Base-by-base conservation (phyloP, 164 flowering plant species). In the Buxus sempervirens region DNA sequence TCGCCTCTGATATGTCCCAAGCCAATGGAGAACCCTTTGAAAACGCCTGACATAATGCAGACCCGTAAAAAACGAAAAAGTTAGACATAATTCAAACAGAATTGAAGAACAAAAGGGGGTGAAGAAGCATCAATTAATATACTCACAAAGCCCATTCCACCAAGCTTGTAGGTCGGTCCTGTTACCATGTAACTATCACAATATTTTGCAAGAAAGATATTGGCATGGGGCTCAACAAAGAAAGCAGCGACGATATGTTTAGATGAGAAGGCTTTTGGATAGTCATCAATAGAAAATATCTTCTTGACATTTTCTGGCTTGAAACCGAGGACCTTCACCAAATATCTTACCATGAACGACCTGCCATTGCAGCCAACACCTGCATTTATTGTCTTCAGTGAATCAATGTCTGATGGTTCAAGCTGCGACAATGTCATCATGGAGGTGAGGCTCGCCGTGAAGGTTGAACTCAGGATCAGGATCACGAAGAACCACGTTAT, bases 131-230 rank as follows among this genome's bases (percentile, higher is more conserved):
- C 38, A 18, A 24, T n/a, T 10, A 55, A 55, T 21, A 4, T 9
- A 57, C 25, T 66, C 58, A 76, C 80, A 58, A 80, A 76, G 7
- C 78, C 78, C 24, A 74, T 70, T 14, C 82, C 82, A 4, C 82
- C 78, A 1, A 77, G 72, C 38, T 75, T 70, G 61, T 13, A 77
- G 20, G 54, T 66, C 2, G 73, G 72, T 28, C 79, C 77, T 13
- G 75, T 62, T 8, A 23, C 49, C 19, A 48, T 66, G 55, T 23
- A 80, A 15, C 73, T 73, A 0, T 70, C 60, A 66, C 80, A 72
- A 45, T 72, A 62, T 61, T 61, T 62, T 21, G 74, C 72, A 7
- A 77, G 72, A 61, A 80, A 80, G 10, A 80, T 67, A 53, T 72
- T 70, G 22, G 78, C 76, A 41, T 73, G 72, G 9, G 80, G 74